phyloP scores from a whole-genome alignment of 306 rosid genomes.

The Adenanthera pavonina region DNA sequence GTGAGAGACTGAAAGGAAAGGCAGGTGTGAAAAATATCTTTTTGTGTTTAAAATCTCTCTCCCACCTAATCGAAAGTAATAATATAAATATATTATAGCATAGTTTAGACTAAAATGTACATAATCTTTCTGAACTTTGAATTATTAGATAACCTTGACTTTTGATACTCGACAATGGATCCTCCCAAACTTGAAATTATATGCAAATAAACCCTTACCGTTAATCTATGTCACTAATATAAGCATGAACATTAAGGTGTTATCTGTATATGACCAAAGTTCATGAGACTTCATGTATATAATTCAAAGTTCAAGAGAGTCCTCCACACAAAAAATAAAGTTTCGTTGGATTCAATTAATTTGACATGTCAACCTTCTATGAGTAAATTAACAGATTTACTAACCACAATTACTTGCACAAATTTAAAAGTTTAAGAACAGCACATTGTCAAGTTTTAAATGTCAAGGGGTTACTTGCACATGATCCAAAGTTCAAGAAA shows the following conservation, averaged over 20 bases:
- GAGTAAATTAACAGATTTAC: background rate
- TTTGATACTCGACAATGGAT: too few relatives aligned
- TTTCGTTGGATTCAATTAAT: background rate
- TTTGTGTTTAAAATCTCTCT: background rate
- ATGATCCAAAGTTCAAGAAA: background rate
- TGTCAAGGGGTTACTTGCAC: background rate
- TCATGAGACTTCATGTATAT: background rate
- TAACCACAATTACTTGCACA: background rate
- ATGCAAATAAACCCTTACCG: background rate
- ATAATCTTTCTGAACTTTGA: background rate
- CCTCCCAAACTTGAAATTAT: background rate
- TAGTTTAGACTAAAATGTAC: background rate
- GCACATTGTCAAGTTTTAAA: background rate
- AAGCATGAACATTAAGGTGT: background rate
- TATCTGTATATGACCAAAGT: background rate
- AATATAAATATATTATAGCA: background rate
- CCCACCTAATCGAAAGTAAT: slow-evolving; percentile 15
- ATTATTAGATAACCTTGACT: background rate
- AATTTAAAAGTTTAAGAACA: background rate
- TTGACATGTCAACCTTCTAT: background rate
- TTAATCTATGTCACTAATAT: background rate
- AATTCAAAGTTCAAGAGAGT: background rate
- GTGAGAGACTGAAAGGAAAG: too few relatives aligned
- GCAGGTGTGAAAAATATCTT: background rate
- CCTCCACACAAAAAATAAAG: background rate